These are phyloP conservation scores for Moelleriella libera DNA, from an alignment of 2,329 filamentous ascomycete genomes.

Conservation along the genomic window DNA sequence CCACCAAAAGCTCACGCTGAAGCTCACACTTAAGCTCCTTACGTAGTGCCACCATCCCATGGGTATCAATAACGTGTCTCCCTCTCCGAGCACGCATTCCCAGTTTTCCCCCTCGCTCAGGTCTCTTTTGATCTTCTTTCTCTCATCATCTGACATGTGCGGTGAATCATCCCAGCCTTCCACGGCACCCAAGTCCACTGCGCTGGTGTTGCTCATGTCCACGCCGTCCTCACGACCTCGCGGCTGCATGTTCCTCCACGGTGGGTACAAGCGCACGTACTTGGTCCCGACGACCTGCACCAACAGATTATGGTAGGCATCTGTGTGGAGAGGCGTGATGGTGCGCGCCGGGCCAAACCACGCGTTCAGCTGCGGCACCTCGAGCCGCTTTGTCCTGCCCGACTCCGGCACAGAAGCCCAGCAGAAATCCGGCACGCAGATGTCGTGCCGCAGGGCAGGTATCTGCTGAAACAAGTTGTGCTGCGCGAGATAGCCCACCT, in stretches of 20 bases:
- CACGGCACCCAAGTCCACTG: conserved; percentile 59
- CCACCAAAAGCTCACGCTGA: conserved; percentile 98
- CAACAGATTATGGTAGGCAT: conserved; percentile 86
- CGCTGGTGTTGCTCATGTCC: conserved; percentile 85
- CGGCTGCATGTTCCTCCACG: conserved; percentile 46
- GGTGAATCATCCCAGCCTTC: conserved; percentile 39
- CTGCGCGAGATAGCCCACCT: conserved; percentile 74
- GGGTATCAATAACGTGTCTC: conserved; percentile 80
- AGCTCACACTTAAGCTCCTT: conserved; percentile 68
- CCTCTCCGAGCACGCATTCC: conserved; percentile 67
- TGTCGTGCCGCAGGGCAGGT: conserved; percentile 60
- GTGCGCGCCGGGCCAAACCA: conserved; percentile 87
- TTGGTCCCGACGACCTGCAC: conserved; percentile 82
- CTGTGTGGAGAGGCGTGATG: conserved; percentile 85
- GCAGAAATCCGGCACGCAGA: conserved; percentile 72
- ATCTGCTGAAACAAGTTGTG: conserved; percentile 80
- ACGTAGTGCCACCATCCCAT: conserved; percentile 99
- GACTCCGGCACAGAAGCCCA: conserved; percentile 50
- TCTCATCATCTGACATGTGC: conserved; percentile 9
- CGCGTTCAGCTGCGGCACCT: conserved; percentile 63
- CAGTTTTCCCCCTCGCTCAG: conserved; percentile 51
- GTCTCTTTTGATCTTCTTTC: conserved; percentile 22
- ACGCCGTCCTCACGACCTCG: conserved; percentile 53
- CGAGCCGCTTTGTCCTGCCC: conserved; percentile 24
- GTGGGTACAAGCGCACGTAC: conserved; percentile 80